Conservation (phyloP, 2,329 filamentous ascomycete genomes). For the Arthrobotrys iridis region DNA sequence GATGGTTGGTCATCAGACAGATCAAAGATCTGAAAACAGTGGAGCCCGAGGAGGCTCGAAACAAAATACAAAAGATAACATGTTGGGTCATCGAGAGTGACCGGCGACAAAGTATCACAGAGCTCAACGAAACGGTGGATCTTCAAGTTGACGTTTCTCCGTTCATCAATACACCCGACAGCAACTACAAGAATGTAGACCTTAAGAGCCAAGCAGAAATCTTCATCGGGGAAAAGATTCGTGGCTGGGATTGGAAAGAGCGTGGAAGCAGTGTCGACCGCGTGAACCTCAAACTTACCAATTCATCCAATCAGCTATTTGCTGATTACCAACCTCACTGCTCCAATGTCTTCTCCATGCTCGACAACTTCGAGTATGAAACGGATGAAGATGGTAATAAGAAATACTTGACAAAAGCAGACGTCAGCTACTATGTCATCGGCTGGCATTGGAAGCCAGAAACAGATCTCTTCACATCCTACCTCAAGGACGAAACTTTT, state of each 20-base stretch:
- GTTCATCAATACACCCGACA: conserved; percentile 59
- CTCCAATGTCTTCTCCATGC: conserved; percentile 62
- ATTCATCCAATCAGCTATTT: conserved; percentile 61
- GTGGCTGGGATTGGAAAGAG: conserved; percentile 54
- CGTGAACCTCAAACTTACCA: conserved; percentile 13
- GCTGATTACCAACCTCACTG: conserved; percentile 63
- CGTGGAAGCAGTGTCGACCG: background rate
- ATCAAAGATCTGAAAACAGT: conserved; percentile 54
- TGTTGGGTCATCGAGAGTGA: conserved; percentile 59
- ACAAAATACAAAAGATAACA: conserved; percentile 61
- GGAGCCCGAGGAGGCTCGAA: conserved; percentile 44
- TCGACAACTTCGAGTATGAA: conserved; percentile 62
- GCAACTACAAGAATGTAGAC: conserved; percentile 12
- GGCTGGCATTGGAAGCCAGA: conserved; percentile 59
- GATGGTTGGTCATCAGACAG: conserved; percentile 62
- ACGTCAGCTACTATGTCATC: conserved; percentile 62
- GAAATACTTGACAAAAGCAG: conserved; percentile 57
- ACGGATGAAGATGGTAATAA: too few species aligned
- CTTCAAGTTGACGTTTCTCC: conserved; percentile 63
- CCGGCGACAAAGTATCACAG: conserved; percentile 59
- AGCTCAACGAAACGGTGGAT: conserved; percentile 59
- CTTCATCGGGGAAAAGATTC: conserved; percentile 62
- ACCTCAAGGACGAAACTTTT: background rate
- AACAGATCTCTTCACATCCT: background rate
- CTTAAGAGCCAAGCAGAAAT: conserved; percentile 63